Percentiles rank a stretch among this genome's conserved stretches.
Conservation (phyloP, 2,329 filamentous ascomycete genomes). For the Cladosporium halotolerans region DNA sequence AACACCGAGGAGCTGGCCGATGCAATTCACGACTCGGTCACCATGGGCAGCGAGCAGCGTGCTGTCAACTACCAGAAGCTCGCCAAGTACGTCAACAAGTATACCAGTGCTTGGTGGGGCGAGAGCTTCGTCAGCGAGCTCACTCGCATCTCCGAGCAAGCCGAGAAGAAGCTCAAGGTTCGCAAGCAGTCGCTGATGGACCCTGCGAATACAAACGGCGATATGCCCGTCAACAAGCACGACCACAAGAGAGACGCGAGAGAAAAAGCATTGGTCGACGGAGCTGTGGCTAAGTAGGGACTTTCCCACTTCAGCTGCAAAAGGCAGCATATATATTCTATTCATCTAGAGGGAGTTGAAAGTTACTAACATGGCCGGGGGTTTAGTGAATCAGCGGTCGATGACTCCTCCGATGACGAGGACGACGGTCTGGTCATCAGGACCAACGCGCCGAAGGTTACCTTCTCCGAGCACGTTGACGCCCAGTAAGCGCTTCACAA, state of each 20-base stretch:
- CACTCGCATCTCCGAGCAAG: constrained; percentile 50
- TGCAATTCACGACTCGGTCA: constrained; percentile 92
- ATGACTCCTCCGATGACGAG: constrained; percentile 5
- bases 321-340: not conserved
- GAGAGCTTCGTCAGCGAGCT: constrained; percentile 86
- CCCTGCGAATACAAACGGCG: constrained; percentile 10
- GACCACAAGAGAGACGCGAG: constrained; percentile 4
- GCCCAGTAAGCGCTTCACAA: not conserved
- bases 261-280: not conserved
- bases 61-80: constrained; percentile 84
- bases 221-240: constrained; percentile 7
- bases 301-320: not conserved
- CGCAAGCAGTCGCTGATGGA: constrained; percentile 20
- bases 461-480: constrained; percentile 9
- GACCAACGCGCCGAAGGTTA: not conserved
- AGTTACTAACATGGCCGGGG: constrained; percentile 7
- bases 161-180: constrained; percentile 45
- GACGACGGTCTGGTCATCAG: constrained; percentile 13
- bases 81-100: constrained; percentile 93
- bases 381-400: not conserved
- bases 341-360: not conserved
- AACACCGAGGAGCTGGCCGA: constrained; percentile 93
- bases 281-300: constrained; percentile 5
- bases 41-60: constrained; percentile 85
- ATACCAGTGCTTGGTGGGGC: constrained; percentile 95